These are phyloP conservation scores for Theobroma grandiflorum DNA, from an alignment of 441 rosid species.

Conservation along the genomic window DNA sequence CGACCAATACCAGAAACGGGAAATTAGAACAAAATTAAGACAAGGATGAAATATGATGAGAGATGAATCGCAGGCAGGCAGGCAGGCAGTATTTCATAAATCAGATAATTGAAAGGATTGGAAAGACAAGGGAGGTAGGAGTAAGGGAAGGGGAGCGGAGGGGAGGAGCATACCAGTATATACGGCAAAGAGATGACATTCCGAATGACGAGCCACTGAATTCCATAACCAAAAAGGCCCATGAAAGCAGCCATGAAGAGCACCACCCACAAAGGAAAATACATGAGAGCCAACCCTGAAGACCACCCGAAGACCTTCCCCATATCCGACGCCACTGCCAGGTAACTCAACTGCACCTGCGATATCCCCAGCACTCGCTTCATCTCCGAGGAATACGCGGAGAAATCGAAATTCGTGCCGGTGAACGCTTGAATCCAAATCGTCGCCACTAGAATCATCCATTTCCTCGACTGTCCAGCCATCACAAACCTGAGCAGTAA, in stretches of 20 bases:
- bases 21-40: too few species aligned
- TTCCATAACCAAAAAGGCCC: constrained; percentile 83
- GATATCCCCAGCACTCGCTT: constrained; percentile 79
- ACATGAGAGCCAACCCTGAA: constrained; percentile 78
- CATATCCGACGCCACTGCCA: constrained; percentile 92
- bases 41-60: background rate
- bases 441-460: constrained; percentile 88
- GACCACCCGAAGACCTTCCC: constrained; percentile 96
- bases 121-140: background rate
- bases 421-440: constrained; percentile 96
- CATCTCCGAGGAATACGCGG: constrained; percentile 75
- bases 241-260: constrained; percentile 79
- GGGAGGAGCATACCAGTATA: constrained; percentile 58
- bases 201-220: constrained; percentile 82
- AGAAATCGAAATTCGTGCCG: constrained; percentile 95
- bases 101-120: background rate
- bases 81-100: background rate
- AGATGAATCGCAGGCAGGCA: background rate
- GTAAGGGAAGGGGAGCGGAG: background rate
- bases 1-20: background rate
- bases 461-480: constrained; percentile 85
- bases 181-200: constrained; percentile 78
- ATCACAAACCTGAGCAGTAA: constrained; percentile 31
- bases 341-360: constrained; percentile 84
- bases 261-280: constrained; percentile 74